A percentile compares a stretch with the other conserved stretches of the same genome.
phyloP scores from a whole-genome alignment of 2,329 filamentous ascomycete genomes.

The Colletotrichum tropicicola region DNA sequence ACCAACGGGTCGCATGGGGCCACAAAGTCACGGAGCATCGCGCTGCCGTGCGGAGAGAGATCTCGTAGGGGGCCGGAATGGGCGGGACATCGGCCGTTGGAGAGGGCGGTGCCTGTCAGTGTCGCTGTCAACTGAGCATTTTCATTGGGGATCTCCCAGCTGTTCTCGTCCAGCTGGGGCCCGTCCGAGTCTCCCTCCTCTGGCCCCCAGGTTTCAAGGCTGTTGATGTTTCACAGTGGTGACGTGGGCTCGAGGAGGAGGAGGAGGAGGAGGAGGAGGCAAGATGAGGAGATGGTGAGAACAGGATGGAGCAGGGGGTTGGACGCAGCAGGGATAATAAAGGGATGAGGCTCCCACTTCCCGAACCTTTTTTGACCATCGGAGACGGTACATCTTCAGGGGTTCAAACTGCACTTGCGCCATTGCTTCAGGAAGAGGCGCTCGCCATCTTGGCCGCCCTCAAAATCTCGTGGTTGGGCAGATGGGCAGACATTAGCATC shows the following conservation, averaged over 20 bases:
- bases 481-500: not conserved
- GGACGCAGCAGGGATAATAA: not conserved
- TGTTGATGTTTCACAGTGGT: constrained; percentile 13
- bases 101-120: not conserved
- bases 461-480: not conserved
- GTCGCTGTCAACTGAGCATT: not conserved
- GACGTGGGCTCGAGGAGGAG: constrained; percentile 5
- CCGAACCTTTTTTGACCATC: constrained; percentile 11
- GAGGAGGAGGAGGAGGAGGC: not conserved
- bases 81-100: not conserved
- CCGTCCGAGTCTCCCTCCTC: not conserved
- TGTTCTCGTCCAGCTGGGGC: not conserved
- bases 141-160: not conserved
- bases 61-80: not conserved
- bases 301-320: not conserved
- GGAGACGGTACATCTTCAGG: not conserved
- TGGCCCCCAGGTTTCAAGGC: constrained; percentile 6
- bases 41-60: not conserved
- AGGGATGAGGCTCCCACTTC: constrained; percentile 19
- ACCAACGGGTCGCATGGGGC: not conserved
- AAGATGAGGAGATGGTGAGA: not conserved
- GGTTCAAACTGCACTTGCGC: constrained; percentile 3
- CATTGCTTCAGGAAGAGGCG: constrained; percentile 8
- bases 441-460: not conserved
- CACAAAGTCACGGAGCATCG: not conserved